These are phyloP conservation scores for Logfia minima DNA, from an alignment of 129 eudicot genomes.

Conservation along the genomic window DNA sequence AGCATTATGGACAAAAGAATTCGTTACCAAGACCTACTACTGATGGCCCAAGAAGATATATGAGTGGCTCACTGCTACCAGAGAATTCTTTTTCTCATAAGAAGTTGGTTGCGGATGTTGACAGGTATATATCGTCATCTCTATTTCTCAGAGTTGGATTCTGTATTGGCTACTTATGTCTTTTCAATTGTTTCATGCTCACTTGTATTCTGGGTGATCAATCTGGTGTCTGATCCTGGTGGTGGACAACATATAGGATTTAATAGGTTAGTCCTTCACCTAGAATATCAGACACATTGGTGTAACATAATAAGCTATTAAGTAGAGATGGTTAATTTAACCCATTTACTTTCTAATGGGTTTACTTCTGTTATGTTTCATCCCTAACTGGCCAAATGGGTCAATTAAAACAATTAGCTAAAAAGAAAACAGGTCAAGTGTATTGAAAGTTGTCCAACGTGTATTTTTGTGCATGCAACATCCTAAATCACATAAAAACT, in stretches of 20 bases:
- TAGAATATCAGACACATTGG: neutral
- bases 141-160: conserved; percentile 4
- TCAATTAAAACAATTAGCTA: neutral
- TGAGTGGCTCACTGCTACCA: conserved; percentile 73
- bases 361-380: neutral
- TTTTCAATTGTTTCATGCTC: neutral
- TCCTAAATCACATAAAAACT: neutral
- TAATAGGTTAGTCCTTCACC: neutral
- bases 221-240: neutral
- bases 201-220: neutral
- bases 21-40: conserved; percentile 41
- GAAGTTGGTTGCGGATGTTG: conserved; percentile 50
- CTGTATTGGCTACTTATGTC: conserved; percentile 5
- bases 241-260: neutral
- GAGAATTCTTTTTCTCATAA: conserved; percentile 55
- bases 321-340: neutral
- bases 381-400: too few relatives aligned
- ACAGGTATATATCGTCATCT: conserved; percentile 50
- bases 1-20: conserved; percentile 35
- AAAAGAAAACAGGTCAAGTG: neutral
- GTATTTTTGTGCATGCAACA: neutral
- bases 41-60: conserved; percentile 47
- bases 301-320: neutral
- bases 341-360: neutral
- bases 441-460: neutral